A percentile compares a stretch with the other conserved stretches of the same genome.
Evolutionary conservation across 2,329 filamentous ascomycete genomes (phyloP).

Genomic region (Epichloe baconii): DNA sequence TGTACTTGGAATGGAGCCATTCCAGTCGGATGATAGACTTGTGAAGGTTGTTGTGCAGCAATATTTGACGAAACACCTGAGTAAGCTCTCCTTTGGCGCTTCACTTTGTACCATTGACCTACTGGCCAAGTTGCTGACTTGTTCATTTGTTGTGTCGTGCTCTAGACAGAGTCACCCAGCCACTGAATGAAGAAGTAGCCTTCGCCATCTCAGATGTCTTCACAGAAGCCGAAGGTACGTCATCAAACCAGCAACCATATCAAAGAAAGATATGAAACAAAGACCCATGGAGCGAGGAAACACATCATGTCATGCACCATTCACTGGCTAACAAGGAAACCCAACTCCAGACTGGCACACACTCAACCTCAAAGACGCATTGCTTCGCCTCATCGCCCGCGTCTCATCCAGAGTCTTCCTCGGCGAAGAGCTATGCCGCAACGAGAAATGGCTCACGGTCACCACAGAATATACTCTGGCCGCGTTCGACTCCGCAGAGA

Average conservation of each 20-base stretch:
- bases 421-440: conserved; percentile 24
- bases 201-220: background rate
- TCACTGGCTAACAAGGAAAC: too few relatives aligned
- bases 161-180: background rate
- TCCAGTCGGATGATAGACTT: background rate
- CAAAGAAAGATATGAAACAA: background rate
- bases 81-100: background rate
- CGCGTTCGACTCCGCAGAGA: conserved; percentile 13
- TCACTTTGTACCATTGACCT: background rate
- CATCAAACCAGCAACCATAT: background rate
- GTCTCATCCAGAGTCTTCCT: conserved; percentile 24
- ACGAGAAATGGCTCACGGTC: conserved; percentile 30
- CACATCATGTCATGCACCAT: too few relatives aligned
- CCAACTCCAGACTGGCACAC: conserved; percentile 1
- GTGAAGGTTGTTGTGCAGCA: background rate
- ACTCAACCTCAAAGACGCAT: background rate
- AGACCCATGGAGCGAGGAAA: too few relatives aligned
- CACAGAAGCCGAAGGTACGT: background rate
- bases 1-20: background rate
- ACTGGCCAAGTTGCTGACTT: background rate
- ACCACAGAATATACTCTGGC: conserved; percentile 28
- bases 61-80: background rate
- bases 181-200: background rate
- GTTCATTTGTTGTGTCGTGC: background rate
- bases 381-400: background rate